A percentile compares a stretch with the other conserved stretches of the same genome.
phyloP scores from a whole-genome alignment of 2,329 filamentous ascomycete species.

The Blastomyces emzantsi region DNA sequence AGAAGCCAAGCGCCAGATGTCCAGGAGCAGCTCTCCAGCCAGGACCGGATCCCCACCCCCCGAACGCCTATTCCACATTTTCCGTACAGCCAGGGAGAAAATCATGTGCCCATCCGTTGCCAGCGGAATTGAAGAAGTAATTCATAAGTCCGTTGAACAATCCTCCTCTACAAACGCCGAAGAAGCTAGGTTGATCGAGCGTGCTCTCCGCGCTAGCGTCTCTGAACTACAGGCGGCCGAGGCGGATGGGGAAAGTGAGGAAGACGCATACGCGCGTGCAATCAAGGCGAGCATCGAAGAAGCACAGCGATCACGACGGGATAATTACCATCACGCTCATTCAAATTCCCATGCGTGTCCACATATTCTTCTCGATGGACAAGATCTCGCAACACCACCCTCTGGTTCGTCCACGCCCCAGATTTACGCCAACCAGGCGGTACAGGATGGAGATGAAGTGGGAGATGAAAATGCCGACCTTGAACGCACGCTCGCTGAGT shows the following conservation, averaged over 20 bases:
- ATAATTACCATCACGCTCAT: background rate
- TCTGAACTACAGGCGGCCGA: constrained; percentile 43
- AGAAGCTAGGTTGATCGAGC: constrained; percentile 63
- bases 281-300: constrained; percentile 44
- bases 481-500: constrained; percentile 23
- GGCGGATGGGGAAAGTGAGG: constrained; percentile 31
- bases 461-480: constrained; percentile 25
- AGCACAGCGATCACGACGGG: constrained; percentile 26
- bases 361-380: background rate
- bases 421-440: background rate
- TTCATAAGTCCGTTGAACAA: constrained; percentile 57
- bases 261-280: constrained; percentile 42
- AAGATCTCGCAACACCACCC: background rate
- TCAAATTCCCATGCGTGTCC: background rate
- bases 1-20: constrained; percentile 1
- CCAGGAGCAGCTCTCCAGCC: background rate
- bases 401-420: background rate
- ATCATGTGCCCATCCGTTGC: constrained; percentile 5
- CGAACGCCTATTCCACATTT: background rate
- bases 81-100: constrained; percentile 1
- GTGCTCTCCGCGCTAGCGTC: constrained; percentile 64
- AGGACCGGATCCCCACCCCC: constrained; percentile 1
- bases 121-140: constrained; percentile 61
- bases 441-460: constrained; percentile 11
- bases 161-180: constrained; percentile 60